A percentile compares a stretch with the other conserved stretches of the same genome.
Conservation (phyloP, 768 basidiomycete genomes). For the Psilocybe subaeruginosa region DNA sequence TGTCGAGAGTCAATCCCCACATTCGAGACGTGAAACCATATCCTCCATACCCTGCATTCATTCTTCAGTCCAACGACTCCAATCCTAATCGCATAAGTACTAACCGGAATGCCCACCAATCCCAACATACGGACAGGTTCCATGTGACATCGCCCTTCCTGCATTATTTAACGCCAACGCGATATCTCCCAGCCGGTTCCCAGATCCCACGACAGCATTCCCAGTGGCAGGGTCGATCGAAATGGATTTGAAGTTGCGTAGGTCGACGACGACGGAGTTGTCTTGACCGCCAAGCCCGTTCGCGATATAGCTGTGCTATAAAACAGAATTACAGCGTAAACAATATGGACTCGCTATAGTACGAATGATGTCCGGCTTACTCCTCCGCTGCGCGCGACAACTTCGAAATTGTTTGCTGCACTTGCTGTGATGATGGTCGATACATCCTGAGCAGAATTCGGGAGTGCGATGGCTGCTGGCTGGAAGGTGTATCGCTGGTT, state of each 20-base stretch:
- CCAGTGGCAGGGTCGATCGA: conserved; percentile 28
- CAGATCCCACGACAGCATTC: conserved; percentile 36
- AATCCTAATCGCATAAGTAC: not conserved
- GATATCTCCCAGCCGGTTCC: conserved; percentile 39
- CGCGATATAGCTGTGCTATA: conserved; percentile 41
- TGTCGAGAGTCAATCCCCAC: conserved; percentile 28
- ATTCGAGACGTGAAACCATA: conserved; percentile 22
- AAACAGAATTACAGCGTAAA: not conserved
- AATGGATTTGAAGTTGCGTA: conserved; percentile 35
- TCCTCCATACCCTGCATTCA: conserved; percentile 20
- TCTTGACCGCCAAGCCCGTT: conserved; percentile 42
- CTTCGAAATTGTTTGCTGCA: conserved; percentile 25
- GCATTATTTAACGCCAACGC: conserved; percentile 34
- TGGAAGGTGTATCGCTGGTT: conserved; percentile 28
- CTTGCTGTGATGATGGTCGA: conserved; percentile 28
- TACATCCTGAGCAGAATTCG: conserved; percentile 26
- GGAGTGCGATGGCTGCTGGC: conserved; percentile 32
- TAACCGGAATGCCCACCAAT: conserved; percentile 43
- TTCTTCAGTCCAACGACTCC: too few relatives aligned
- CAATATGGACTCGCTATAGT: not conserved
- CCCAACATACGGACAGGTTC: conserved; percentile 46
- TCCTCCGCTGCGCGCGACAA: conserved; percentile 44
- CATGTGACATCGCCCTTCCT: conserved; percentile 40
- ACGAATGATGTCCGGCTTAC: not conserved
- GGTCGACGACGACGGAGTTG: conserved; percentile 42